Evolutionary conservation across 164 flowering plant species (phyloP).

Genomic region (Pachysandra terminalis): DNA sequence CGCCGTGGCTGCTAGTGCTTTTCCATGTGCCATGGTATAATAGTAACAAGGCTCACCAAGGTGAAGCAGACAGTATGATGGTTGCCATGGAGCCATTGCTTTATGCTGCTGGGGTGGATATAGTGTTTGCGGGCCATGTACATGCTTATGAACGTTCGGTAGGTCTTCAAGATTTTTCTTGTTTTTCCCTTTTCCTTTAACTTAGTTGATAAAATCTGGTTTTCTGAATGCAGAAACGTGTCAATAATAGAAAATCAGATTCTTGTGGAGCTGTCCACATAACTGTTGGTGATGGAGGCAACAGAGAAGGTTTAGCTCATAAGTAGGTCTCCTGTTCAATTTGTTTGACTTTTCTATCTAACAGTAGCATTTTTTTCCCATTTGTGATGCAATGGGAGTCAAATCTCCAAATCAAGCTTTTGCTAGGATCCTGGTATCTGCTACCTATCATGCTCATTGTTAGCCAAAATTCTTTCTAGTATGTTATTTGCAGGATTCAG

Average conservation of each 20-base stretch:
- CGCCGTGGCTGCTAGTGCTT: slow-evolving; percentile 88
- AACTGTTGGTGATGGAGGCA: slow-evolving; percentile 99
- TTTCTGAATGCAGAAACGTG: slow-evolving; percentile 58
- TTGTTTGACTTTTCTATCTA: neutral
- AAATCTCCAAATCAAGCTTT: too few species aligned
- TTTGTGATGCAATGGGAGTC: too few species aligned
- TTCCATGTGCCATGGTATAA: slow-evolving; percentile 99
- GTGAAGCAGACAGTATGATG: slow-evolving; percentile 90
- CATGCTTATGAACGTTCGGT: slow-evolving; percentile 97
- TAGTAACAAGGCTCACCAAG: slow-evolving; percentile 86
- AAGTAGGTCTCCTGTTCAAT: slow-evolving; percentile 32
- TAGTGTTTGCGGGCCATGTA: too few species aligned
- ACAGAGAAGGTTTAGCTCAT: slow-evolving; percentile 90
- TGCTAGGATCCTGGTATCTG: too few species aligned
- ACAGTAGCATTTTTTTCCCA: too few species aligned
- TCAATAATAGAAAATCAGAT: slow-evolving; percentile 56
- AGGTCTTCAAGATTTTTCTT: slow-evolving; percentile 17
- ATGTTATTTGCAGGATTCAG: too few species aligned
- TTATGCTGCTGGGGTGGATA: slow-evolving; percentile 79
- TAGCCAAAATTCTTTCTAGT: too few species aligned
- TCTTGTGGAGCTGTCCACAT: slow-evolving; percentile 90
- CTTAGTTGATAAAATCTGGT: slow-evolving; percentile 2
- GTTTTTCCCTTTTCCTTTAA: neutral
- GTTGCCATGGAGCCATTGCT: slow-evolving; percentile 82
- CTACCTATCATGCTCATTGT: too few species aligned